These are phyloP conservation scores for Myochromella boudieri DNA, from an alignment of 768 basidiomycete species.

Conservation along the genomic window DNA sequence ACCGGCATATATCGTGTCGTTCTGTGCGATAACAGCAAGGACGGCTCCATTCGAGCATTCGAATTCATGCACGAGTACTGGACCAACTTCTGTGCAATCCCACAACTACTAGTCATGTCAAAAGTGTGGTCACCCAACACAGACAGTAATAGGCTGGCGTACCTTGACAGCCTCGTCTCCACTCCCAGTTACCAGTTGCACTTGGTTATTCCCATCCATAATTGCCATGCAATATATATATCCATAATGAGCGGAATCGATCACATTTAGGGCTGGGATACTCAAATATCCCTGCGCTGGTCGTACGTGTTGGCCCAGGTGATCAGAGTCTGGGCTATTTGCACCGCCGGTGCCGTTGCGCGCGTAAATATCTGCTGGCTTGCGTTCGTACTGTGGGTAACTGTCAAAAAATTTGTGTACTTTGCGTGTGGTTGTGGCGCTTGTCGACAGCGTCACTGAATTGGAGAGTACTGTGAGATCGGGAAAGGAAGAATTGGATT, in stretches of 20 bases:
- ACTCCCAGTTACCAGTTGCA: conserved; percentile 77
- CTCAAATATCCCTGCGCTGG: conserved; percentile 42
- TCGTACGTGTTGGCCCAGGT: conserved; percentile 22
- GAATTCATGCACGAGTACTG: conserved; percentile 61
- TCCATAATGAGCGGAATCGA: conserved; percentile 91
- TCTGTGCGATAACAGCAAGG: conserved; percentile 70
- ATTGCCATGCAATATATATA: conserved; percentile 84
- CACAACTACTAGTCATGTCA: too few relatives aligned
- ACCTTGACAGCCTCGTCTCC: conserved; percentile 93
- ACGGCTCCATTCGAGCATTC: conserved; percentile 78
- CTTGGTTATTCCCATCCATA: conserved; percentile 26
- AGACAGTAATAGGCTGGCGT: too few relatives aligned
- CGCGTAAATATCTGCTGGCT: conserved; percentile 66
- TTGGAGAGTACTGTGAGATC: conserved; percentile 14
- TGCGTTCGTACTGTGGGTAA: conserved; percentile 71
- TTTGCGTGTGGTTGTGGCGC: conserved; percentile 35
- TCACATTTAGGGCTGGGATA: conserved; percentile 68
- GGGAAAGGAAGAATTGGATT: conserved; percentile 11
- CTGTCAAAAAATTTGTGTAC: conserved; percentile 93
- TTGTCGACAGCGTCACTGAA: conserved; percentile 32
- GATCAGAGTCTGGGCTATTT: conserved; percentile 31
- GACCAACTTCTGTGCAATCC: conserved; percentile 49
- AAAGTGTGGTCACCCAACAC: too few relatives aligned
- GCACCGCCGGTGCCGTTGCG: conserved; percentile 45
- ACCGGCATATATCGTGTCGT: conserved; percentile 87